Percentiles rank a stretch among this genome's conserved stretches.
Conservation (phyloP, 345 rosid species). For the Lepidium sativum region DNA sequence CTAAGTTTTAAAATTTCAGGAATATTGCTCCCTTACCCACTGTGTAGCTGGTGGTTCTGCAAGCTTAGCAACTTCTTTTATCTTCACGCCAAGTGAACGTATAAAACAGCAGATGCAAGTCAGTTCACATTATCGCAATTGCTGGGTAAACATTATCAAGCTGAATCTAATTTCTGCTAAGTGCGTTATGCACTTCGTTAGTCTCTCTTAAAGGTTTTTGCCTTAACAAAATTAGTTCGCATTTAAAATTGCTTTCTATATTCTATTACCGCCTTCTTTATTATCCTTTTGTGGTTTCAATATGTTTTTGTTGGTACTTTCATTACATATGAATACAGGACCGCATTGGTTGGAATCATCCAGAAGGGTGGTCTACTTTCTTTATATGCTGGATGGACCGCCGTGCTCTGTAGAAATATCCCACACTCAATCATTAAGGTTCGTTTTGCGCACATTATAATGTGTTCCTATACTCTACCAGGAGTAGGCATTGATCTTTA, state of each 20-base stretch:
- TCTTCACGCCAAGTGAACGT: constrained; percentile 85
- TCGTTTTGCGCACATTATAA: neutral
- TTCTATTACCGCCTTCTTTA: neutral
- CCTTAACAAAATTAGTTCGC: neutral
- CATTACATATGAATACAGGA: constrained; percentile 36
- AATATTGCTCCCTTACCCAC: constrained; percentile 64
- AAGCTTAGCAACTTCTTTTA: constrained; percentile 79
- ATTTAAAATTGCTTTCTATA: neutral
- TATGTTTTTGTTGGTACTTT: neutral
- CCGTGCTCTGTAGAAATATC: constrained; percentile 88
- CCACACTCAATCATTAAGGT: constrained; percentile 96
- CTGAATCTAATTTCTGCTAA: too few relatives aligned
- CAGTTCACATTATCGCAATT: constrained; percentile 67
- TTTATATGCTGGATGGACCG: constrained; percentile 88
- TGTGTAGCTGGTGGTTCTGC: constrained; percentile 92
- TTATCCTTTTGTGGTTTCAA: neutral
- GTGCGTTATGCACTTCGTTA: too few relatives aligned
- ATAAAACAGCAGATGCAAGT: constrained; percentile 98
- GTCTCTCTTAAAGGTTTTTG: too few relatives aligned
- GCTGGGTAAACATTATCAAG: constrained; percentile 52
- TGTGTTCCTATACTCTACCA: neutral
- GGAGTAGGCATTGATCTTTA: neutral
- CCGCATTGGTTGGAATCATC: constrained; percentile 61
- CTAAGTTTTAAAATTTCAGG: constrained; percentile 38
- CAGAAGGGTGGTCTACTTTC: constrained; percentile 75